phyloP scores from a whole-genome alignment of 768 basidiomycete species.

The Suillus hirtellus region DNA sequence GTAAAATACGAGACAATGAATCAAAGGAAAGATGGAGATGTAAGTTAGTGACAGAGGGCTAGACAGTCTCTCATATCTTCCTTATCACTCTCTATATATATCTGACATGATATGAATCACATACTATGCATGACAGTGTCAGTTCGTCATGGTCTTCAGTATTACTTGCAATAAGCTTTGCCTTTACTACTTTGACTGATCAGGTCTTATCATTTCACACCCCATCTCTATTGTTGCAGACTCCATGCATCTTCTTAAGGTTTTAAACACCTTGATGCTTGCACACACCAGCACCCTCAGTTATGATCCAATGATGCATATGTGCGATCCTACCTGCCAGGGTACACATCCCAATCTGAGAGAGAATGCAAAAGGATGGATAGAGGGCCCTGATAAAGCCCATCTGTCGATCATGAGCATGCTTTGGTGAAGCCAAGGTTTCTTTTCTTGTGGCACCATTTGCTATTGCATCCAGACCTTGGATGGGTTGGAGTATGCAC shows the following conservation, averaged over 20 bases:
- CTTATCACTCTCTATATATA: too few relatives aligned
- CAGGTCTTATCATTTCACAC: neutral
- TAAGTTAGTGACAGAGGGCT: too few relatives aligned
- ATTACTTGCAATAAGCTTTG: neutral
- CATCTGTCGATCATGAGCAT: neutral
- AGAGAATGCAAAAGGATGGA: neutral
- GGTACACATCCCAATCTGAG: neutral
- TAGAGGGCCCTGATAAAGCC: neutral
- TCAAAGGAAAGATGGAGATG: too few relatives aligned
- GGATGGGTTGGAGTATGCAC: neutral
- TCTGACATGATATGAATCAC: too few relatives aligned
- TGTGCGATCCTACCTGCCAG: neutral
- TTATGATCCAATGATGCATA: conserved; percentile 5
- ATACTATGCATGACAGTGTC: too few relatives aligned
- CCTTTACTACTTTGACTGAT: neutral
- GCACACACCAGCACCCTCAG: neutral
- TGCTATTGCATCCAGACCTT: neutral
- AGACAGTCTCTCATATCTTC: too few relatives aligned
- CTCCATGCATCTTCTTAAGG: neutral
- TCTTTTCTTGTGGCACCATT: neutral
- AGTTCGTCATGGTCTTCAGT: neutral
- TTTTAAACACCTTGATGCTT: neutral
- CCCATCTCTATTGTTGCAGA: neutral
- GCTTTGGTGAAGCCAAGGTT: conserved; percentile 6
- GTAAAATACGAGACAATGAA: too few relatives aligned